Conservation (phyloP, 2,329 filamentous ascomycete genomes). For the Botrytis pseudocinerea region DNA sequence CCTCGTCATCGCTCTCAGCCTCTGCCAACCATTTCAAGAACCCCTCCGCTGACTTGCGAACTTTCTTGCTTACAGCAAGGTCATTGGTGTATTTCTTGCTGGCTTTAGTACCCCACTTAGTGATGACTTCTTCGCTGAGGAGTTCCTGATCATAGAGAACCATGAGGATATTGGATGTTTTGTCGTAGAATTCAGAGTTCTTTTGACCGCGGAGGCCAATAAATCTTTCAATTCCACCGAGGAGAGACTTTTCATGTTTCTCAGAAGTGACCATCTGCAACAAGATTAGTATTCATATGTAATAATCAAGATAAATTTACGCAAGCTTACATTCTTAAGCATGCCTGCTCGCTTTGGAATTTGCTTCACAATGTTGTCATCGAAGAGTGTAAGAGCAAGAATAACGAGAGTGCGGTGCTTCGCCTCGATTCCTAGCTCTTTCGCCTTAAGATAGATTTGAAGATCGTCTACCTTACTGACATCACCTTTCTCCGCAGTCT, state of each 20-base stretch:
- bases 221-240: constrained; percentile 93
- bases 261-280: constrained; percentile 78
- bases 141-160: constrained; percentile 90
- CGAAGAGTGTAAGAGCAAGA: constrained; percentile 89
- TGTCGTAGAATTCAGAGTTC: constrained; percentile 72
- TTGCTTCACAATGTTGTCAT: constrained; percentile 85
- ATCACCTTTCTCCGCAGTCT: constrained; percentile 70
- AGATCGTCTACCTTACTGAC: constrained; percentile 82
- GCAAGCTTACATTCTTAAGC: constrained; percentile 77
- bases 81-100: constrained; percentile 96
- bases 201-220: constrained; percentile 71
- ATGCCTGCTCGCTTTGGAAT: constrained; percentile 80
- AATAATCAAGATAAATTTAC: neutral
- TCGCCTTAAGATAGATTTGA: constrained; percentile 93
- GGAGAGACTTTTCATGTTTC: constrained; percentile 90
- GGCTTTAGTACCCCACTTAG: constrained; percentile 89
- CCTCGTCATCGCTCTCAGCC: constrained; percentile 73
- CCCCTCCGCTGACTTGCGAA: constrained; percentile 88
- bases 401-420: constrained; percentile 95
- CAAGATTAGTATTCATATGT: neutral
- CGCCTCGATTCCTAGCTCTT: constrained; percentile 88
- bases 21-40: constrained; percentile 94
- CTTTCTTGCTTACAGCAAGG: constrained; percentile 84
- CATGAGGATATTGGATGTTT: constrained; percentile 84
- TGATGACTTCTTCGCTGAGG: constrained; percentile 82